phyloP scores from a whole-genome alignment of 1,284 basidiomycete genomes.

The Cerrena zonata region DNA sequence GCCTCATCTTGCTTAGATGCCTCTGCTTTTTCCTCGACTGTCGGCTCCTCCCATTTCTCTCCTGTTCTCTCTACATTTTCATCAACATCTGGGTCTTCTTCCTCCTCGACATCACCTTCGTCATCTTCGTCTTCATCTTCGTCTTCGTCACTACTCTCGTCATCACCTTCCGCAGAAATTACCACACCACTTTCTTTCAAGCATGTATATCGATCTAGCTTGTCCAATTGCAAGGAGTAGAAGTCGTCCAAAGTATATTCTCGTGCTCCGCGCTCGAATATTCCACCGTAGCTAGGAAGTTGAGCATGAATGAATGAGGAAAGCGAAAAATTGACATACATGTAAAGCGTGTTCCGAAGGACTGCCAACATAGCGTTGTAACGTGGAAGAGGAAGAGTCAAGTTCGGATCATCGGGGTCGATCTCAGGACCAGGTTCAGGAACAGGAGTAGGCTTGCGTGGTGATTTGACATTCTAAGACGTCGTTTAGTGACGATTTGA shows the following conservation, averaged over 20 bases:
- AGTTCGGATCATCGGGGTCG: conserved; percentile 68
- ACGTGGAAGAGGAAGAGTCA: conserved; percentile 68
- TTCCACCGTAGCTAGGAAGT: conserved; percentile 74
- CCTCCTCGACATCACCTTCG: conserved; percentile 28
- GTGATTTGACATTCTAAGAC: background rate
- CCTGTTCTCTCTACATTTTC: conserved; percentile 15
- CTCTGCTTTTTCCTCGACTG: conserved; percentile 15
- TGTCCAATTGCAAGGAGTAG: conserved; percentile 71
- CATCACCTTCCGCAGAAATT: conserved; percentile 57
- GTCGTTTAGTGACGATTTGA: background rate
- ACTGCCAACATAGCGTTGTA: conserved; percentile 92
- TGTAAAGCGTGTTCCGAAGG: conserved; percentile 78
- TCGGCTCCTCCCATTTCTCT: background rate
- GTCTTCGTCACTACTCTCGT: conserved; percentile 51
- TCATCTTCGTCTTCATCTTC: conserved; percentile 33
- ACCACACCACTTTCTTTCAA: conserved; percentile 61
- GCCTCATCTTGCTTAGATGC: conserved; percentile 19
- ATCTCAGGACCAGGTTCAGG: conserved; percentile 28
- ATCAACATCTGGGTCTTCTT: conserved; percentile 20
- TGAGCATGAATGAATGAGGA: too few relatives aligned
- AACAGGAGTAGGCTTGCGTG: conserved; percentile 11
- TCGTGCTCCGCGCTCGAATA: conserved; percentile 71
- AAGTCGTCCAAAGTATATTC: conserved; percentile 88
- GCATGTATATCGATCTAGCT: conserved; percentile 72
- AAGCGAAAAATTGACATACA: conserved; percentile 46